Percentiles rank a stretch among this genome's conserved stretches.
phyloP scores from a whole-genome alignment of 805 yeast species.

The Teunomyces panamensis region DNA sequence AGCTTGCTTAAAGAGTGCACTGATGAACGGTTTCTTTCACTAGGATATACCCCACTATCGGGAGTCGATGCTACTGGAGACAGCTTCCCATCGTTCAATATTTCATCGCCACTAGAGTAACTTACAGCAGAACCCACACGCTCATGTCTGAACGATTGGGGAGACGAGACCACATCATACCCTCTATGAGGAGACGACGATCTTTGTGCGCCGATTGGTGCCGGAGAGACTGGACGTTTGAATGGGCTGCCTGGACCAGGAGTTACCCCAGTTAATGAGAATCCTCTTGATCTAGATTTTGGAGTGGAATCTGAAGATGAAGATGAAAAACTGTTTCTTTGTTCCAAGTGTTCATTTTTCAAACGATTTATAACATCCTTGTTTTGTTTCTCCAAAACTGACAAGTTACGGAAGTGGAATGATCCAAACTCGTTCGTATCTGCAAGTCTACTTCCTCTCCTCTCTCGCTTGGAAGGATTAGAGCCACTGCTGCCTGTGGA shows the following conservation, averaged over 20 bases:
- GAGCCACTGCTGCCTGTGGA: slow-evolving; percentile 7
- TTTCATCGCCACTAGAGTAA: slow-evolving; percentile 33
- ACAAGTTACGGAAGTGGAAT: slow-evolving; percentile 82
- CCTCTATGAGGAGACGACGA: slow-evolving; percentile 28
- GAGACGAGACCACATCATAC: slow-evolving; percentile 16
- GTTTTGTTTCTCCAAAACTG: slow-evolving; percentile 89
- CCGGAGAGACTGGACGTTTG: slow-evolving; percentile 49
- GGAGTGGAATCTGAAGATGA: slow-evolving; percentile 48
- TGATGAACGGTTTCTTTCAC: slow-evolving; percentile 19
- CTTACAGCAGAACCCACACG: slow-evolving; percentile 31
- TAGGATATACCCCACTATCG: slow-evolving; percentile 1
- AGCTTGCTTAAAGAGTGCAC: slow-evolving; percentile 26
- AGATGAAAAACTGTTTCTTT: slow-evolving; percentile 47
- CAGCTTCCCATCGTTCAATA: slow-evolving; percentile 9
- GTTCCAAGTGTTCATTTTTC: slow-evolving; percentile 77
- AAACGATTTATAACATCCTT: slow-evolving; percentile 87
- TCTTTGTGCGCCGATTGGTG: slow-evolving; percentile 12
- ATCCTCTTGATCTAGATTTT: slow-evolving; percentile 30
- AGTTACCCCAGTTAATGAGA: slow-evolving; percentile 21
- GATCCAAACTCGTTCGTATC: slow-evolving; percentile 86
- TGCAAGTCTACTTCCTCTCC: slow-evolving; percentile 69
- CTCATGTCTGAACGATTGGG: slow-evolving; percentile 23
- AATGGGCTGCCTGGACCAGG: slow-evolving; percentile 26
- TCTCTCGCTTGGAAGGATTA: slow-evolving; percentile 46
- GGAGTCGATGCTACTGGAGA: slow-evolving; percentile 10